Evolutionary conservation across 1,284 basidiomycete genomes (phyloP).

Genomic region (Ustilago shanxiensis): DNA sequence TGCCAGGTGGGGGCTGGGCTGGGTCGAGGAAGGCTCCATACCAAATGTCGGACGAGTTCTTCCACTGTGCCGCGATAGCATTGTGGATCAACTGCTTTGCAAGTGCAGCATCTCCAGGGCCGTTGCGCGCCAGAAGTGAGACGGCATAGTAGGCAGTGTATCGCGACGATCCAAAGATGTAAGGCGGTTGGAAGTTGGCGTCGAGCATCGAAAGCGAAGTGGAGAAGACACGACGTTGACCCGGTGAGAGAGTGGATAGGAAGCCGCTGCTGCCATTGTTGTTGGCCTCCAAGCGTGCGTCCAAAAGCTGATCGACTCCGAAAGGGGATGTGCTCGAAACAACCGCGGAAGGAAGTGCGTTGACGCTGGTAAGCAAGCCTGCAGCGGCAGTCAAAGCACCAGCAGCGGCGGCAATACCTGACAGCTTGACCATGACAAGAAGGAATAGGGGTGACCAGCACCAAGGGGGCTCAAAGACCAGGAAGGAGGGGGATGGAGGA

Average conservation of each 20-base stretch:
- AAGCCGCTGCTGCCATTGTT: slow-evolving; percentile 22
- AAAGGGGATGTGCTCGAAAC: background rate
- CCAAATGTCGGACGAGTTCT: slow-evolving; percentile 36
- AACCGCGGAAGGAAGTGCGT: slow-evolving; percentile 11
- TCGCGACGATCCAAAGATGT: slow-evolving; percentile 37
- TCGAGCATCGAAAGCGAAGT: slow-evolving; percentile 26
- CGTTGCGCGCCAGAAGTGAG: slow-evolving; percentile 35
- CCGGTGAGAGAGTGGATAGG: slow-evolving; percentile 25
- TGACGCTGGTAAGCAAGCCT: slow-evolving; percentile 1
- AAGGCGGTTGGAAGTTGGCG: slow-evolving; percentile 34
- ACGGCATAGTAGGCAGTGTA: slow-evolving; percentile 45
- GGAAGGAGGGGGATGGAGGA: background rate
- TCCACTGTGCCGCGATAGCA: slow-evolving; percentile 28
- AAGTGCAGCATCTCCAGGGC: slow-evolving; percentile 30
- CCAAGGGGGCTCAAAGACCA: too few relatives aligned
- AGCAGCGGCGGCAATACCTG: slow-evolving; percentile 16
- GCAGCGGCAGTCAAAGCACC: slow-evolving; percentile 11
- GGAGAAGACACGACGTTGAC: slow-evolving; percentile 34
- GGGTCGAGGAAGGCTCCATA: slow-evolving; percentile 43
- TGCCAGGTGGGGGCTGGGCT: slow-evolving; percentile 31
- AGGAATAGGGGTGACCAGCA: background rate
- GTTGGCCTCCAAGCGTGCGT: slow-evolving; percentile 6
- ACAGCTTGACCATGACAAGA: slow-evolving; percentile 20
- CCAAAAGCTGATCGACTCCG: slow-evolving; percentile 20
- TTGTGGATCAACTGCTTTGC: slow-evolving; percentile 36